Evolutionary conservation across 2,329 filamentous ascomycete genomes (phyloP), one percentile per base, ranked within the genome.

Genomic region (Ophiocordyceps robertsii): DNA sequence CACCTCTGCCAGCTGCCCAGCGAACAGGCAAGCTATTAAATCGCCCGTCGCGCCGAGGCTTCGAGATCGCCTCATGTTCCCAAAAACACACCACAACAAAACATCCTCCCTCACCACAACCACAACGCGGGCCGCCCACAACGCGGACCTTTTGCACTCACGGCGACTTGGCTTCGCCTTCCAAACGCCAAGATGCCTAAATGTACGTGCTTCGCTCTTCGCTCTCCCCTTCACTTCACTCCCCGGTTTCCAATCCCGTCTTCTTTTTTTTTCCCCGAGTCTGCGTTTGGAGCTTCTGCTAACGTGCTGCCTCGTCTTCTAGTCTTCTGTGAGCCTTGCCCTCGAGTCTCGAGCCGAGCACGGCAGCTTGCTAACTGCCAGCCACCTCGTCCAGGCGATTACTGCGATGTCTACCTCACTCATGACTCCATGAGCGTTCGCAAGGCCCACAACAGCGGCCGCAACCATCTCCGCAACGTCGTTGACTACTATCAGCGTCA

Each of bases 351-450:
- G 29, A 16, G 5, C 38, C 29, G n/a, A 9, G 6, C 24, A 14
- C 2, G 3, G 5, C 6, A 1, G 13, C 9, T n/a, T 21, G 16
- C 51, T 56, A 41, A 56, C 47, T 48, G 73, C 66, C 19, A 19
- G 6, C 41, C 9, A 3, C 32, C 16, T 36, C 33, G 6, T 10
- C n/a, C 35, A 67, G 65, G 89, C 74, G 92, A 98, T 65, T 98
- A 98, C 68, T 98, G 92, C 77, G 92, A 98, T 83, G 92, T 98
- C 65, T 98, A 98, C 75, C 84, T 98, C 55, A 98, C 92, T 53
- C 92, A 98, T 75, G 92, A 98, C 74, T 95, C 88, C 38, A 96
- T 96, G 90, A 95, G 88, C 67, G 92, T 98, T 66, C 89, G 92
- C 56, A 96, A 96, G 70, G 92, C 92, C 40, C 92, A 98, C 67